Conservation (phyloP, 345 rosid genomes). For the Streptanthus diversifolius region DNA sequence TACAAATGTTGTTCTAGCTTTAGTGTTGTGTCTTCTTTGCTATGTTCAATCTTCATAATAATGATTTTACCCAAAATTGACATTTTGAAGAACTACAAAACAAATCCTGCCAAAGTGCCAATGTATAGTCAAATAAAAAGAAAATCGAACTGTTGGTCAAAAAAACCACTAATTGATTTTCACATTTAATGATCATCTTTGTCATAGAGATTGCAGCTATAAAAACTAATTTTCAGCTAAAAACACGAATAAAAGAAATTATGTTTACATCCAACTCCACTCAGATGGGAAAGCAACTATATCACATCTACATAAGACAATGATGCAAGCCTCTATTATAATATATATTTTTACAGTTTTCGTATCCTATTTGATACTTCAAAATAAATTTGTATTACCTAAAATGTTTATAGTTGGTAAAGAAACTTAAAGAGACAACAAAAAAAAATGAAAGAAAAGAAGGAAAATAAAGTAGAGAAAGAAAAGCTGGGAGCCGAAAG, state of each 20-base stretch:
- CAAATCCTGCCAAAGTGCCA: neutral
- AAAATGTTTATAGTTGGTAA: conserved; percentile 6
- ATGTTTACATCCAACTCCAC: neutral
- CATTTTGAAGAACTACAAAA: conserved; percentile 14
- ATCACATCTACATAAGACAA: neutral
- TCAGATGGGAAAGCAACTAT: conserved; percentile 9
- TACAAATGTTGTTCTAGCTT: neutral
- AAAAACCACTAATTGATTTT: neutral
- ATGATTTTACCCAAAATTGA: neutral
- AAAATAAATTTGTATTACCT: neutral
- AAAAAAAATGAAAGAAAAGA: neutral
- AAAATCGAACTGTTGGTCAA: conserved; percentile 6
- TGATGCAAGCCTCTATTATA: neutral
- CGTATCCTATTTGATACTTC: neutral
- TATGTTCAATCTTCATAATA: conserved; percentile 3
- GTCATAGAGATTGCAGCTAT: neutral
- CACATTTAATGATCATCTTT: neutral
- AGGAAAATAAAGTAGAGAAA: conserved; percentile 7
- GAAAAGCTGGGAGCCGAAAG: conserved; percentile 26
- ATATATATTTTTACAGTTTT: neutral
- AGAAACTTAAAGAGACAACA: neutral
- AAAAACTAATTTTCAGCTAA: neutral
- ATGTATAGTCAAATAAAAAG: neutral
- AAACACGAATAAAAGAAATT: neutral
- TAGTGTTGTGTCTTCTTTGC: neutral